Conservation (phyloP, 2,329 filamentous ascomycete species). For the Emericellopsis atlantica region DNA sequence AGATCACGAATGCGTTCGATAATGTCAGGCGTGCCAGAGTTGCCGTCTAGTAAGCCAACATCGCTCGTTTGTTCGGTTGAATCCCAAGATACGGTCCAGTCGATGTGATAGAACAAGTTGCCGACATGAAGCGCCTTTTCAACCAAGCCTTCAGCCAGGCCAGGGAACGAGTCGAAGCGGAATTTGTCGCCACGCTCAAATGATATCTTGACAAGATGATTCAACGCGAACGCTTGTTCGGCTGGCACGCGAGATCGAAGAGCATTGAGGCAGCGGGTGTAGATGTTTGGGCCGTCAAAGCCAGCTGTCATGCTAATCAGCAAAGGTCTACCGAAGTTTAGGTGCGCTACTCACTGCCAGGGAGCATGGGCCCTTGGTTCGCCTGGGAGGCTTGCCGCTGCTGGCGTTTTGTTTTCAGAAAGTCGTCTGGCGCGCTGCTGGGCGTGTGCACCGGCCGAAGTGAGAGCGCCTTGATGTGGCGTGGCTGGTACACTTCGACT, state of each 20-base stretch:
- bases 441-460: constrained; percentile 66
- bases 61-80: constrained; percentile 38
- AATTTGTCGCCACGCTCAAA: constrained; percentile 93
- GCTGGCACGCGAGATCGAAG: constrained; percentile 66
- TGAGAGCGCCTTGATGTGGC: constrained; percentile 45
- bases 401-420: constrained; percentile 32
- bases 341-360: constrained; percentile 43
- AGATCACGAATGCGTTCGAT: constrained; percentile 59
- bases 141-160: constrained; percentile 76
- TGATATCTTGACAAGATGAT: constrained; percentile 91
- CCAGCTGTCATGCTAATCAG: constrained; percentile 24
- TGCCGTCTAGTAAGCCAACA: constrained; percentile 28
- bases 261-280: constrained; percentile 74
- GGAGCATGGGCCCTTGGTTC: constrained; percentile 34
- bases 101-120: constrained; percentile 66
- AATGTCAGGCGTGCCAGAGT: constrained; percentile 35
- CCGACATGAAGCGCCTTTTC: constrained; percentile 74
- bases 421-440: constrained; percentile 58
- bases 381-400: constrained; percentile 15
- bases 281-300: constrained; percentile 77
- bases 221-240: constrained; percentile 86
- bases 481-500: constrained; percentile 60
- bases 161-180: constrained; percentile 82
- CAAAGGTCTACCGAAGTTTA: not conserved
- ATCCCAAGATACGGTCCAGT: constrained; percentile 67